Evolutionary conservation across 768 basidiomycete species (phyloP), one percentile per base, ranked within the genome.

Genomic region (Hirschioporus abietinus): DNA sequence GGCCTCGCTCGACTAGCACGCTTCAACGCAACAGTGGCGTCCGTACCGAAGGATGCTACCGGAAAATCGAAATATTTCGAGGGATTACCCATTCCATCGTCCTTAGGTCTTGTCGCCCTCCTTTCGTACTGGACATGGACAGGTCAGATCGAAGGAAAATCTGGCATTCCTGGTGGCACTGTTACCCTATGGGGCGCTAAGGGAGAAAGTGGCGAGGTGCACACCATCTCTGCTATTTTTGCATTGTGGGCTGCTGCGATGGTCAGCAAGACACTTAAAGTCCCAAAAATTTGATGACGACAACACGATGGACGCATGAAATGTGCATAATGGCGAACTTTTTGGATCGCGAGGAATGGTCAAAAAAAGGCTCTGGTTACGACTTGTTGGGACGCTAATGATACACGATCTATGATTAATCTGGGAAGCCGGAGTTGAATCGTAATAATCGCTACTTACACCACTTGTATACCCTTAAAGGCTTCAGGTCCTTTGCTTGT

Each of bases 21-120:
- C 58, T 99, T 98, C 84, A 99, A 99, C 77, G 97, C 96, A 9
- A 99, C 97, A 0, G 96, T 97, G 66, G 97, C 97, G 2, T 81
- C 94, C 58, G 84, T 97, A 26, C 96, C 96, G 1, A 96, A 95
- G 76, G 92, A 95, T 74, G 78, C 76, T 7, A 83, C 83, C 34
- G 96, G 97, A 66, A 99, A 98, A 76, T 83, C 92, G 18, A 89
- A 89, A 72, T 99, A 96, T 81, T 99, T 99, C 75, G 97, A 99
- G 78, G 97, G 97, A 6, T 86, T 99, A 24, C 97, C 97, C 26
- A 99, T 99, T 68, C 97, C 97, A 1, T 92, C 93, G 0, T 92
- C 92, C 12, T 84, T 99, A 60, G 84, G 74, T 12, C 83, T 99
- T 65, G 95, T 97, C 66, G 86, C 80, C 23, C 71, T 92, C 30